Percentiles rank a stretch among this genome's conserved stretches.
Evolutionary conservation across 2,329 filamentous ascomycete species (phyloP).

Genomic region (Penicillium occitanis): DNA sequence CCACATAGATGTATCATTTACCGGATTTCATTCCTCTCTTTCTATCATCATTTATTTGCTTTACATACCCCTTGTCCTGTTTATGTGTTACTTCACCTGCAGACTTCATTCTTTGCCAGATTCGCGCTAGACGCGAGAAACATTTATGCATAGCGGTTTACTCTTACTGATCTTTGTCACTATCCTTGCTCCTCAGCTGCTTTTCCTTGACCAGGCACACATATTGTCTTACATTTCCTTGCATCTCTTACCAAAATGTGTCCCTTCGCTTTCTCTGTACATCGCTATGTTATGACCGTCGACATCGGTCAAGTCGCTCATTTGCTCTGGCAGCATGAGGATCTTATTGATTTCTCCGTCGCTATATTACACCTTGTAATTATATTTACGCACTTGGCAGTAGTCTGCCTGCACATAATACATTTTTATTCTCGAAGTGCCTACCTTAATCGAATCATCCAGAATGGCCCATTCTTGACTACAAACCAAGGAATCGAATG

Average conservation of each 20-base stretch:
- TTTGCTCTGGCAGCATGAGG: constrained; percentile 22
- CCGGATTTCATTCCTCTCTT: constrained; percentile 32
- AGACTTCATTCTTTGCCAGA: constrained; percentile 23
- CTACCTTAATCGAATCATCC: not conserved
- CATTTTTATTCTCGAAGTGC: not conserved
- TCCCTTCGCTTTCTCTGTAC: constrained; percentile 22
- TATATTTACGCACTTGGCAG: constrained; percentile 16
- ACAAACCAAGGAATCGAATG: too few species aligned
- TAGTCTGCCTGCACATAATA: constrained; percentile 21
- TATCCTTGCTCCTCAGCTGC: constrained; percentile 1
- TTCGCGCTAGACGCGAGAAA: constrained; percentile 23
- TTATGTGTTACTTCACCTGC: constrained; percentile 10
- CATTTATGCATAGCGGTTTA: constrained; percentile 21
- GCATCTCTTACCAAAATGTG: constrained; percentile 18
- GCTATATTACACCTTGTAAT: constrained; percentile 22
- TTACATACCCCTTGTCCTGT: constrained; percentile 27
- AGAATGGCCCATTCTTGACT: too few species aligned
- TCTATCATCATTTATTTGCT: constrained; percentile 30
- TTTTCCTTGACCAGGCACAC: constrained; percentile 13
- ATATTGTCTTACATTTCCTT: constrained; percentile 26
- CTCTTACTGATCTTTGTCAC: constrained; percentile 17
- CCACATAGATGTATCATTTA: constrained; percentile 34
- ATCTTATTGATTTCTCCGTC: not conserved
- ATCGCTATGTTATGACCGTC: constrained; percentile 10
- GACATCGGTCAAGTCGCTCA: constrained; percentile 19